Evolutionary conservation across 176 grass and related monocot species (phyloP).

Genomic region (maize (Zea mays)): Zm-B73-REFERENCE-NAM-5.0 NC_050096.1:230911001-230911500

Average conservation of each 20-base stretch:
- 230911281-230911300: slow-evolving; percentile 6
- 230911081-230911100: slow-evolving; percentile 44
- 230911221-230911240: slow-evolving; percentile 45
- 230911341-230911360: slow-evolving; percentile 40
- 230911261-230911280: slow-evolving; percentile 48
- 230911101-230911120: slow-evolving; percentile 35
- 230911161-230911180: slow-evolving; percentile 28
- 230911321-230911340: slow-evolving; percentile 59
- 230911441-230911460: background rate
- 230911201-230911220: slow-evolving; percentile 28
- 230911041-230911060: background rate
- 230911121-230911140: slow-evolving; percentile 36
- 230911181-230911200: slow-evolving; percentile 44
- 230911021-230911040: slow-evolving; percentile 38
- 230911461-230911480: slow-evolving; percentile 41
- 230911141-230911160: background rate
- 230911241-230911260: slow-evolving; percentile 53
- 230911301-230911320: slow-evolving; percentile 44
- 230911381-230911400: slow-evolving; percentile 47
- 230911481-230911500: slow-evolving; percentile 6
- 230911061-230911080: slow-evolving; percentile 36
- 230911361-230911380: slow-evolving; percentile 26
- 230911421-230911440: slow-evolving; percentile 27
- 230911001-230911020: slow-evolving; percentile 36
- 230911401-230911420: slow-evolving; percentile 16